Evolutionary conservation across 2,329 filamentous ascomycete genomes (phyloP).

Genomic region (Ophiostoma perfectum): DNA sequence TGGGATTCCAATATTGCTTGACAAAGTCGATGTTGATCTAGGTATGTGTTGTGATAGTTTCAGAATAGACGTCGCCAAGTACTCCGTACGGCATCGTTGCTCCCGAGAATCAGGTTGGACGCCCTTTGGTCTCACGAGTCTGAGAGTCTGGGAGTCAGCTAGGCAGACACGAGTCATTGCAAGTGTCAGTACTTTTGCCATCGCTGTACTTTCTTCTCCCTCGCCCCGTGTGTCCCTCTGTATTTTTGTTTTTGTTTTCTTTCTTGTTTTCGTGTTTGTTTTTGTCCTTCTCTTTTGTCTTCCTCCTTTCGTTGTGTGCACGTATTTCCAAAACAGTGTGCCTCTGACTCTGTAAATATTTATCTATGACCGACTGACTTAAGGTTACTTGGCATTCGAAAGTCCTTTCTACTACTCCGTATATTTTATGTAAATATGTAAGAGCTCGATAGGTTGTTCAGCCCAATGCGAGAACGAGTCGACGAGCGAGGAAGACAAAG

Average conservation of each 20-base stretch:
- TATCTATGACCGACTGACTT: too few species aligned
- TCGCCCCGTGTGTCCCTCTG: not conserved
- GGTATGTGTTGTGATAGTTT: not conserved
- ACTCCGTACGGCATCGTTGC: not conserved
- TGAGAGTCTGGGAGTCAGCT: not conserved
- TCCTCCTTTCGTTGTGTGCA: too few species aligned
- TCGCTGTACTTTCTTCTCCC: not conserved
- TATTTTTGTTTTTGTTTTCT: not conserved
- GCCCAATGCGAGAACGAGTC: too few species aligned
- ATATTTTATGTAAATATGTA: too few species aligned
- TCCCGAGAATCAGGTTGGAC: not conserved
- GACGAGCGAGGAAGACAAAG: too few species aligned
- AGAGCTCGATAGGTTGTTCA: too few species aligned
- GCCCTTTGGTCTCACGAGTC: not conserved
- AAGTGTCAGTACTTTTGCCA: not conserved
- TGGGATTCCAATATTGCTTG: not conserved
- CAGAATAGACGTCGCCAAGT: not conserved
- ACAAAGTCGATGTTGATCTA: not conserved
- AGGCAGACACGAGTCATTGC: not conserved
- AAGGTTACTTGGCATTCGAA: too few species aligned
- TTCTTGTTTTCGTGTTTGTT: too few species aligned
- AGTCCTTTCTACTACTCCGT: too few species aligned
- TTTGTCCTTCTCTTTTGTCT: too few species aligned
- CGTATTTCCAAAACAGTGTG: too few species aligned
- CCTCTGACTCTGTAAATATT: too few species aligned